A percentile compares a stretch with the other conserved stretches of the same genome.
Conservation (phyloP, 352 stramenopile species). For the Pythium insidiosum region DNA sequence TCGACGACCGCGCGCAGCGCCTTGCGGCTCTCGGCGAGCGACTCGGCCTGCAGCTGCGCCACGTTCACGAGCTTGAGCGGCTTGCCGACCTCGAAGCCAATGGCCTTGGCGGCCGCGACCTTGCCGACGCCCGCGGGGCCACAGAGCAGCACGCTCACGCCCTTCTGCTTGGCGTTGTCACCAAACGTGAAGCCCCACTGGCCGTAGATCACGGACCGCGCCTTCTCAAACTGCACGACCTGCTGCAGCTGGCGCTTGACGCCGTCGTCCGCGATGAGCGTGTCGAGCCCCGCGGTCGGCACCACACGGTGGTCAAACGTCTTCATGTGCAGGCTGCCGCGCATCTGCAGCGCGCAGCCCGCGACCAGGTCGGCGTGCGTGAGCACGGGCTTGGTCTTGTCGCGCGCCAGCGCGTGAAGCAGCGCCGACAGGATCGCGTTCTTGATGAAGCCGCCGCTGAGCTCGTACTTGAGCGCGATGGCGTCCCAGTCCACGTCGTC, state of each 20-base stretch:
- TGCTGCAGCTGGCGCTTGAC: constrained; percentile 62
- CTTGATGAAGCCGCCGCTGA: constrained; percentile 89
- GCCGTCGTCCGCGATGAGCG: constrained; percentile 55
- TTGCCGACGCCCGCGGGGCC: constrained; percentile 72
- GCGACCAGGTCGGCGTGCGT: constrained; percentile 69
- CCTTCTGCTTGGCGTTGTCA: constrained; percentile 81
- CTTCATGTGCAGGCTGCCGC: constrained; percentile 85
- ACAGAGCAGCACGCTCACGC: constrained; percentile 64
- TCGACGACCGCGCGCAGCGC: constrained; percentile 74
- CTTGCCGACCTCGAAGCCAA: constrained; percentile 78
- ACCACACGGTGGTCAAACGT: constrained; percentile 84
- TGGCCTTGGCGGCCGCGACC: constrained; percentile 60
- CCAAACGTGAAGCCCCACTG: constrained; percentile 84
- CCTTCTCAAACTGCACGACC: constrained; percentile 80
- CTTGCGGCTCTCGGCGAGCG: constrained; percentile 64
- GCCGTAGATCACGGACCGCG: constrained; percentile 77
- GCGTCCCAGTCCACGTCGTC: constrained; percentile 78
- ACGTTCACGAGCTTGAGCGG: constrained; percentile 82
- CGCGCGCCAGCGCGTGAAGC: constrained; percentile 63
- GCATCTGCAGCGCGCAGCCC: constrained; percentile 81
- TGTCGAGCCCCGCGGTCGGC: constrained; percentile 59
- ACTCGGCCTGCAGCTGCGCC: constrained; percentile 67
- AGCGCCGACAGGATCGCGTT: constrained; percentile 84
- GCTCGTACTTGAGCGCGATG: constrained; percentile 82
- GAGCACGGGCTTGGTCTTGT: constrained; percentile 52